phyloP scores from a whole-genome alignment of 2,329 filamentous ascomycete genomes.

The Delphinella strobiligena region DNA sequence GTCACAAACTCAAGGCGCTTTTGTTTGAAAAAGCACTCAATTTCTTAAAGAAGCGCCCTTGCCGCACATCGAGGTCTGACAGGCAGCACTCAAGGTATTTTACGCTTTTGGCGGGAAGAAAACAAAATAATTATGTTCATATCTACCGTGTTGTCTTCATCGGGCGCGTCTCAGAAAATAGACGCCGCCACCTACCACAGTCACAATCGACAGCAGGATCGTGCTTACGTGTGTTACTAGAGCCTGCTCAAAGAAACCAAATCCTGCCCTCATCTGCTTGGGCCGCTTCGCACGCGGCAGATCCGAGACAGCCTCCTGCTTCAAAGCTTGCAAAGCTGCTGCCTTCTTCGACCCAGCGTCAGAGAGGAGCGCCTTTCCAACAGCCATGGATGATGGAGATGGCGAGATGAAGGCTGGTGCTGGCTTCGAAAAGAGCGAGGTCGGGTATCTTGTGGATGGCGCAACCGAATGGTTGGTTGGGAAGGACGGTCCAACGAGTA shows the following conservation, averaged over 20 bases:
- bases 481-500: conserved; percentile 35
- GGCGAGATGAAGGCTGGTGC: conserved; percentile 29
- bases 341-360: conserved; percentile 5
- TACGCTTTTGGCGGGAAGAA: too few relatives aligned
- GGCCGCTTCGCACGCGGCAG: conserved; percentile 19
- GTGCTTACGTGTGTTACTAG: conserved; percentile 25
- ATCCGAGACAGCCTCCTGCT: conserved; percentile 12
- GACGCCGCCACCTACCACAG: background rate
- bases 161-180: too few relatives aligned
- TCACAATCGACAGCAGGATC: conserved; percentile 12
- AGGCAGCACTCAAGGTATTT: too few relatives aligned
- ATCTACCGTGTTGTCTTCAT: too few relatives aligned
- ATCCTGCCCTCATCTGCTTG: conserved; percentile 20
- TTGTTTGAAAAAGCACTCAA: too few relatives aligned
- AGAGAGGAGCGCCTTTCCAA: conserved; percentile 6
- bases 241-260: conserved; percentile 27
- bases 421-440: conserved; percentile 31
- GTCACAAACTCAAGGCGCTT: too few relatives aligned
- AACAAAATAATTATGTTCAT: too few relatives aligned
- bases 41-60: too few relatives aligned
- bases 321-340: conserved; percentile 10
- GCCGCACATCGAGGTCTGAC: too few relatives aligned
- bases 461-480: conserved; percentile 19
- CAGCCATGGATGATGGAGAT: conserved; percentile 2
- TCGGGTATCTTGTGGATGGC: conserved; percentile 27